Percentiles rank a stretch among this genome's conserved stretches.
phyloP scores from a whole-genome alignment of 2,329 filamentous ascomycete genomes.

The Beauveria australis region DNA sequence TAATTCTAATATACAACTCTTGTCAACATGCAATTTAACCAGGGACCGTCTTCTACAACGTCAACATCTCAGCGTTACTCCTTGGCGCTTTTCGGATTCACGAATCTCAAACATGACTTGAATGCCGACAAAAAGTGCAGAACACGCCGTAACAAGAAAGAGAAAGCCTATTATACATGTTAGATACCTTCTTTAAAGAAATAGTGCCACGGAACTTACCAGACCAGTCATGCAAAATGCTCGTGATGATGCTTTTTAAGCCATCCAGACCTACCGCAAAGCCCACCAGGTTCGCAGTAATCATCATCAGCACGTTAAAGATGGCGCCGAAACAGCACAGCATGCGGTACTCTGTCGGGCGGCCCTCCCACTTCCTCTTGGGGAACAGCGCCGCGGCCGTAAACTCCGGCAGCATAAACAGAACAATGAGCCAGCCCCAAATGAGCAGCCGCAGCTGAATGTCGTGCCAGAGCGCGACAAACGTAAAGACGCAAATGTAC shows the following conservation, averaged over 20 bases:
- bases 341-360: conserved; percentile 67
- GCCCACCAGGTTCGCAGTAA: conserved; percentile 86
- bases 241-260: conserved; percentile 63
- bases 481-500: conserved; percentile 83
- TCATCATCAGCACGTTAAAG: conserved; percentile 86
- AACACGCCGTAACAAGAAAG: conserved; percentile 65
- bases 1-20: conserved; percentile 1
- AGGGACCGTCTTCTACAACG: too few species aligned
- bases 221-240: conserved; percentile 68
- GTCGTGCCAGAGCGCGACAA: conserved; percentile 97
- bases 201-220: conserved; percentile 34
- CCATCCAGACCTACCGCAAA: conserved; percentile 92
- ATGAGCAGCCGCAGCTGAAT: conserved; percentile 83
- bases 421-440: conserved; percentile 93
- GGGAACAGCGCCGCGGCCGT: conserved; percentile 67
- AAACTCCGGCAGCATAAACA: conserved; percentile 90
- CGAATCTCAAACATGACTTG: conserved; percentile 97
- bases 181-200: not conserved
- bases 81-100: conserved; percentile 73
- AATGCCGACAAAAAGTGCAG: conserved; percentile 71
- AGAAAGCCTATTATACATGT: conserved; percentile 47
- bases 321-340: conserved; percentile 76
- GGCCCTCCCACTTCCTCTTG: conserved; percentile 56
- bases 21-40: not conserved
- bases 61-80: conserved; percentile 76